Base-by-base conservation (phyloP, 73 alveolate species). In the Stentor roeselii region DNA sequence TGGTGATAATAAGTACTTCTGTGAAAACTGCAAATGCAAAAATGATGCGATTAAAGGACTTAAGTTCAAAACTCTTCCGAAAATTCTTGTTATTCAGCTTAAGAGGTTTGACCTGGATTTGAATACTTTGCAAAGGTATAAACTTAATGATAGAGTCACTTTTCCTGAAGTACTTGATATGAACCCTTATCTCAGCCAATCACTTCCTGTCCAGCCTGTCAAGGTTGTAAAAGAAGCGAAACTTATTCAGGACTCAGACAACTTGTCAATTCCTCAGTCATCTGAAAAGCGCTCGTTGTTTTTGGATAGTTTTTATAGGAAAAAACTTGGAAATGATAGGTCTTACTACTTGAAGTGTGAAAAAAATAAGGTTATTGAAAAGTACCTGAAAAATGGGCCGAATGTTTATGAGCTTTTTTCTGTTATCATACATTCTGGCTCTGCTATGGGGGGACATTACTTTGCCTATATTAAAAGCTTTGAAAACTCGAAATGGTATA, bases 391-490 rank as follows among this genome's bases (percentile, higher is more conserved):
- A 82, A 94, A 91, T 78, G 99, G 99, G 40, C 92, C 86, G 32
- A 75, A 84, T 78, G 98, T 96, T 4, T 96, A 96, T 92, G 98
- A 93, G 84, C 93, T 96, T 59, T 96, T 83, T 87, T 91, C 98
- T 3, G 93, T 96, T 0, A 87, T 96, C 34, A 78, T 94, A 6
- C 99, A 96, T 84, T 89, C 96, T 59, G 99, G 99, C 21, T 89
- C 97, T 0, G 99, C 98, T n/a, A 60, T 88, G 75, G 98, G 99
- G 0, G 99, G 99, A 0, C 99, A 96, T 87, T 96, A 96, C 92
- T 93, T 82, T 82, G 98, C 98, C 36, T 96, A 91, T 86, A 96
- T 96, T 75, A 93, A 95, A 84, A 78, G 93, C 67, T 91, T 93
- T 83, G 95, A 91, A 78, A 96, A 92, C 82, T 88, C 85, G 39